phyloP scores from a whole-genome alignment of 78 protist species.

The Dictyostelium capitatum region DNA sequence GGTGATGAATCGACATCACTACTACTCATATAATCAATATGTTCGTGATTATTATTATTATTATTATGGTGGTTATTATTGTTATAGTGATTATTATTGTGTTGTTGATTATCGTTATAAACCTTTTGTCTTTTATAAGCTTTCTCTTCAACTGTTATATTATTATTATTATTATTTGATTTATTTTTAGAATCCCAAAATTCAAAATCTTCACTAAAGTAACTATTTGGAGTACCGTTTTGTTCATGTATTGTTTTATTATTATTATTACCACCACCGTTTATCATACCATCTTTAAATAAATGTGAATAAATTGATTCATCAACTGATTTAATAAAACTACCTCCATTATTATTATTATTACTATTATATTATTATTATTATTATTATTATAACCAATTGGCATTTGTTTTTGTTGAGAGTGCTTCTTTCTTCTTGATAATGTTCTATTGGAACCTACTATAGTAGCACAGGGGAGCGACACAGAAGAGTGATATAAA shows the following conservation, averaged over 20 bases:
- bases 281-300: neutral
- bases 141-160: neutral
- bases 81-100: neutral
- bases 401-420: neutral
- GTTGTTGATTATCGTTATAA: neutral
- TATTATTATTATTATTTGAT: neutral
- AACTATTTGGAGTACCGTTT: constrained; percentile 19
- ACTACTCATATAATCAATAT: neutral
- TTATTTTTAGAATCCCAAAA: constrained; percentile 10
- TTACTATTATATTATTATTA: neutral
- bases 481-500: neutral
- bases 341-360: neutral
- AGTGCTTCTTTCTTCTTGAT: constrained; percentile 33
- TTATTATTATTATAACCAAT: neutral
- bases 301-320: constrained; percentile 19
- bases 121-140: neutral
- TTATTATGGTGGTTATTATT: neutral
- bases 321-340: constrained; percentile 33
- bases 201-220: constrained; percentile 10
- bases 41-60: neutral
- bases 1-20: constrained; percentile 26
- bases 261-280: neutral
- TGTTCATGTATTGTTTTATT: neutral
- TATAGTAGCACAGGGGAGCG: neutral
- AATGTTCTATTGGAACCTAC: neutral